These are phyloP conservation scores for Gaeumannomyces tritici DNA, from an alignment of 2,329 filamentous ascomycete genomes.

Conservation along the genomic window DNA sequence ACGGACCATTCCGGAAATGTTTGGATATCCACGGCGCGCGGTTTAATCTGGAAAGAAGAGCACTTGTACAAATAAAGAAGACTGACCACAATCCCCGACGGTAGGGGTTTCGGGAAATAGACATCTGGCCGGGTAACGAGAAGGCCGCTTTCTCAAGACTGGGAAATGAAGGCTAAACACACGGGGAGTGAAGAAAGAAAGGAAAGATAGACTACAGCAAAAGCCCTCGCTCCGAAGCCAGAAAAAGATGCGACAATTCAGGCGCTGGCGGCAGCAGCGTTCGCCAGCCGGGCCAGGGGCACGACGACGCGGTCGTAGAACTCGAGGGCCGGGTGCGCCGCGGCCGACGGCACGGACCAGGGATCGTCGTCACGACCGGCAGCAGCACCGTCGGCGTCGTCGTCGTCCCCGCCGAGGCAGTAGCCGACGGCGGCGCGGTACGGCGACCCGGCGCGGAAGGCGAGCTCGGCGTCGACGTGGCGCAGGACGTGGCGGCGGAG, in stretches of 20 bases:
- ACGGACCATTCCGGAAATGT: no score
- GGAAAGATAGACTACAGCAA: no score
- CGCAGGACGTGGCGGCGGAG: not conserved
- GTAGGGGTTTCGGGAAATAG: not conserved
- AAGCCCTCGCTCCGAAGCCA: no score
- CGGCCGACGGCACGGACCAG: not conserved
- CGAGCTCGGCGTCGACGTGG: slow-evolving; percentile 1
- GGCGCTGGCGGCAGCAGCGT: not conserved
- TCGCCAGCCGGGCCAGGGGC: not conserved
- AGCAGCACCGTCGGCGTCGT: not conserved
- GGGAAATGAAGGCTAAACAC: not conserved
- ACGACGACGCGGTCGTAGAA: slow-evolving; percentile 4
- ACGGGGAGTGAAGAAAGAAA: not conserved
- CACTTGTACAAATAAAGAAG: not conserved
- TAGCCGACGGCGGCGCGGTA: not conserved
- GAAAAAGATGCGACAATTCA: not conserved
- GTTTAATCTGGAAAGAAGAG: not conserved
- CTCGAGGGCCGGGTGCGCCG: not conserved
- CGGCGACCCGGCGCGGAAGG: not conserved
- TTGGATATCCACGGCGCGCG: not conserved
- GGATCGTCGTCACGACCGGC: not conserved
- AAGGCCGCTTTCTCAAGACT: no score
- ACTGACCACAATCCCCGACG: not conserved
- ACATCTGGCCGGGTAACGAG: no score
- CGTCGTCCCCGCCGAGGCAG: slow-evolving; percentile 1